Conservation (phyloP, 1,284 basidiomycete species). For the Takashimella tepidaria region DNA sequence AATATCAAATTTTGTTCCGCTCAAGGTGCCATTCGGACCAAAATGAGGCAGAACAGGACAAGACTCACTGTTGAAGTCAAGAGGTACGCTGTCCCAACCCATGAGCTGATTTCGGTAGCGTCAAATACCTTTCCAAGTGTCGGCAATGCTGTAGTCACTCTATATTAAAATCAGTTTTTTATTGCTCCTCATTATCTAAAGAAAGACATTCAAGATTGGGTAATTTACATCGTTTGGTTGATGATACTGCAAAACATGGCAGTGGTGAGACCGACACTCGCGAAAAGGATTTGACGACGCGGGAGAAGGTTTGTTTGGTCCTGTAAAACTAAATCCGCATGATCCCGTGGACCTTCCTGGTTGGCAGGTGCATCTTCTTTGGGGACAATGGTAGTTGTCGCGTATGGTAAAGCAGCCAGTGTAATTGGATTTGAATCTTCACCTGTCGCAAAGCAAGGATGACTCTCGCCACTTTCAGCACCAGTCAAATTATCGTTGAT, state of each 20-base stretch:
- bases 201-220: slow-evolving; percentile 31
- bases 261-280: slow-evolving; percentile 57
- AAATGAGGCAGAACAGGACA: slow-evolving; percentile 37
- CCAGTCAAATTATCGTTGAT: no score
- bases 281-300: slow-evolving; percentile 58
- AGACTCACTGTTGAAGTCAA: slow-evolving; percentile 14
- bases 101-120: slow-evolving; percentile 59
- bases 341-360: no score
- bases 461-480: no score
- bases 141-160: slow-evolving; percentile 63
- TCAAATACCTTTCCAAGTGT: slow-evolving; percentile 62
- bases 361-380: no score
- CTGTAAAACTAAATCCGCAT: slow-evolving; percentile 45
- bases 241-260: slow-evolving; percentile 56
- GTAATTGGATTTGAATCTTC: no score
- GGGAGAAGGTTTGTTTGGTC: slow-evolving; percentile 75
- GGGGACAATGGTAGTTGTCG: no score
- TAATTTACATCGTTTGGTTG: slow-evolving; percentile 48
- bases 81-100: slow-evolving; percentile 52
- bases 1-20: no score
- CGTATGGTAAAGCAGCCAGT: no score
- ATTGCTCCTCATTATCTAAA: not conserved
- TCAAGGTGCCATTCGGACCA: no score
- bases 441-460: no score
- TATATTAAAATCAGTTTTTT: slow-evolving; percentile 16